Evolutionary conservation across 805 yeast genomes (phyloP).

Genomic region (Kuraishia borneana): DNA sequence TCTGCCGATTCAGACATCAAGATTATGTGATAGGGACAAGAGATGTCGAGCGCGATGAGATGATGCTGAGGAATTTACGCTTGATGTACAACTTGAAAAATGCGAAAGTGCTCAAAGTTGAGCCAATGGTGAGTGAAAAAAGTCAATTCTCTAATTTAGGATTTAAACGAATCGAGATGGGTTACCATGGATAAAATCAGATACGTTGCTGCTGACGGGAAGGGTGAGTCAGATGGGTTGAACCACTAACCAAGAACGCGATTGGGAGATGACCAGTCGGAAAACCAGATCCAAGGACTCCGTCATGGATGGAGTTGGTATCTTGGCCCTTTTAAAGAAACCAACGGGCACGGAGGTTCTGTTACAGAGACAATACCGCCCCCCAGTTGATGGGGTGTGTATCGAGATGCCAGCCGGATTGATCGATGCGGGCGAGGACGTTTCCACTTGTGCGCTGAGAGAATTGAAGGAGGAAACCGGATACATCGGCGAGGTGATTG

Average conservation of each 20-base stretch:
- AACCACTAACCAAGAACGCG: conserved; percentile 33
- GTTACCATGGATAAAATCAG: conserved; percentile 53
- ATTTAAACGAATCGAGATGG: conserved; percentile 48
- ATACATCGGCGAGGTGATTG: conserved; percentile 53
- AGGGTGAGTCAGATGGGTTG: too few relatives aligned
- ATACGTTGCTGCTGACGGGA: conserved; percentile 66
- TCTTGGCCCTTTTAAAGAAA: conserved; percentile 57
- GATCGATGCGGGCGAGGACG: conserved; percentile 71
- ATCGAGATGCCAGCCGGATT: conserved; percentile 95
- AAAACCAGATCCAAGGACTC: conserved; percentile 55
- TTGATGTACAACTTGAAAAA: too few relatives aligned
- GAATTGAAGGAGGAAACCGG: conserved; percentile 93
- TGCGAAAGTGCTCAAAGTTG: conserved; percentile 18
- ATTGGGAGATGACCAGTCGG: conserved; percentile 88
- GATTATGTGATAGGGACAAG: too few relatives aligned
- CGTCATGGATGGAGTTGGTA: conserved; percentile 83
- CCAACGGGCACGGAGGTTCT: conserved; percentile 36
- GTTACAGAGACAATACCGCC: conserved; percentile 84
- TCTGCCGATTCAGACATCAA: conserved; percentile 3
- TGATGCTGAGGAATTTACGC: too few relatives aligned
- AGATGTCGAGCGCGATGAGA: too few relatives aligned
- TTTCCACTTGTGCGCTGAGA: conserved; percentile 74
- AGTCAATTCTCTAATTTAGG: conserved; percentile 1
- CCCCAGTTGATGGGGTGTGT: conserved; percentile 82
- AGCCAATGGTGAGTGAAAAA: conserved; percentile 15